A percentile compares a stretch with the other conserved stretches of the same genome.
phyloP scores from a whole-genome alignment of 768 basidiomycete species.

The Amanita jacksonii region DNA sequence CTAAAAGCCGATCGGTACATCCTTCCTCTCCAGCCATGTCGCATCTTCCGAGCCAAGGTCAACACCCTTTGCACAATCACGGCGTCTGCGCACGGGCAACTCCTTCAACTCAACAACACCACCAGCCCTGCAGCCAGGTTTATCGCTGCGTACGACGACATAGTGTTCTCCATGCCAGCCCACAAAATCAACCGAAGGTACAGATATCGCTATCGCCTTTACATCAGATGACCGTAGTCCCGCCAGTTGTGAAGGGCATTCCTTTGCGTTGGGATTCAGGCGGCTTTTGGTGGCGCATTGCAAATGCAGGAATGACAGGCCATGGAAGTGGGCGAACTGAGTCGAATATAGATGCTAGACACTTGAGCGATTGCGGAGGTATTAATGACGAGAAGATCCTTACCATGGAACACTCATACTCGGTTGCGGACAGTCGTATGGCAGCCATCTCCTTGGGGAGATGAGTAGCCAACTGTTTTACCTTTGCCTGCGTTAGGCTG shows the following conservation, averaged over 20 bases:
- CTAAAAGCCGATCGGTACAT: conserved; percentile 74
- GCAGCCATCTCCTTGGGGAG: conserved; percentile 42
- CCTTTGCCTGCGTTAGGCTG: conserved; percentile 30
- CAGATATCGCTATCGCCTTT: conserved; percentile 35
- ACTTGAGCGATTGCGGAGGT: background rate
- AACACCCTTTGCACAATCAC: conserved; percentile 60
- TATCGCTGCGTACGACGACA: conserved; percentile 39
- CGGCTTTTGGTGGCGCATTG: conserved; percentile 36
- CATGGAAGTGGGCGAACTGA: conserved; percentile 35
- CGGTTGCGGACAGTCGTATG: conserved; percentile 40
- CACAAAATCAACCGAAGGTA: conserved; percentile 52
- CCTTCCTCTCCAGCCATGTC: conserved; percentile 60
- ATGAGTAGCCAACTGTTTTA: conserved; percentile 28
- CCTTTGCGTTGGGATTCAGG: conserved; percentile 52
- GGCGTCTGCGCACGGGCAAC: conserved; percentile 42
- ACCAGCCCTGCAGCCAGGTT: conserved; percentile 6
- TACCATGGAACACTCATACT: conserved; percentile 43
- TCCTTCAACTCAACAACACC: conserved; percentile 43
- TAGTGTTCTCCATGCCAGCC: conserved; percentile 73
- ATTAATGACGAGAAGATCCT: conserved; percentile 12
- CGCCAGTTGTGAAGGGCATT: conserved; percentile 47
- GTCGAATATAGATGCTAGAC: conserved; percentile 43
- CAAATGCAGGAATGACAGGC: conserved; percentile 53
- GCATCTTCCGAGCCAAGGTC: conserved; percentile 55
- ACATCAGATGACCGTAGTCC: conserved; percentile 45